Base-by-base conservation (phyloP, 169 alveolate species). In the Plasmodium reichenowi region DNA sequence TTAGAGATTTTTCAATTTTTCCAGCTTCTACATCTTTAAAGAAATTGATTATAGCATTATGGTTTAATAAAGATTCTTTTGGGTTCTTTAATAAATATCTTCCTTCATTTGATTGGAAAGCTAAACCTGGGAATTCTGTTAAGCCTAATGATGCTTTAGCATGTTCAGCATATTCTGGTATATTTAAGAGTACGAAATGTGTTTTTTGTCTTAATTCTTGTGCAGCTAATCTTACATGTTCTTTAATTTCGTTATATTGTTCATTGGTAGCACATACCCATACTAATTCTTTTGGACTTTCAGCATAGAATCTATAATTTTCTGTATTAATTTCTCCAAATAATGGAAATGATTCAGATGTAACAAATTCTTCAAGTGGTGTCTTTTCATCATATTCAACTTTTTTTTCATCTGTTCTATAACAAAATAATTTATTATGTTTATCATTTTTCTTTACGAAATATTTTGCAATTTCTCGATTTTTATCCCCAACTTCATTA, bases 221-320 rank as follows among this genome's bases (percentile, higher is more conserved):
- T 20, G 90, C 90, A 4, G 90, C 90, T 20, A 80, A 71, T 32
- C 90, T 52, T 2, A 80, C 90, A 56, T 80, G 88, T 32, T 83
- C 86, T 66, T 92, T 89, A 50, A 74, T 89, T 72, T 92, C 92
- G 59, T 94, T 92, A 62, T 90, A 94, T 76, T 94, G 95, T 59
- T 87, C 93, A 8, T n/a, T n/a, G 13, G 93, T 63, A 3, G 94
- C 93, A 93, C 96, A 94, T 68, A 94, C 93, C 96, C 96, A 94
- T 26, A 92, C 93, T 54, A 94, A 73, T 86, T 90, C 93, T 91
- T 92, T 91, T 1, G 95, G 94, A 17, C 94, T 86, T 85, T 78
- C 88, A 58, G 94, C 88, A 92, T 90, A 94, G 54, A 85, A 91
- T 63, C 93, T 64, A 80, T 94, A 94, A 91, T 94, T 94, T 59